Evolutionary conservation across 2,329 filamentous ascomycete species (phyloP), one percentile per base, ranked within the genome.

Genomic region (Trichoderma semiorbis): DNA sequence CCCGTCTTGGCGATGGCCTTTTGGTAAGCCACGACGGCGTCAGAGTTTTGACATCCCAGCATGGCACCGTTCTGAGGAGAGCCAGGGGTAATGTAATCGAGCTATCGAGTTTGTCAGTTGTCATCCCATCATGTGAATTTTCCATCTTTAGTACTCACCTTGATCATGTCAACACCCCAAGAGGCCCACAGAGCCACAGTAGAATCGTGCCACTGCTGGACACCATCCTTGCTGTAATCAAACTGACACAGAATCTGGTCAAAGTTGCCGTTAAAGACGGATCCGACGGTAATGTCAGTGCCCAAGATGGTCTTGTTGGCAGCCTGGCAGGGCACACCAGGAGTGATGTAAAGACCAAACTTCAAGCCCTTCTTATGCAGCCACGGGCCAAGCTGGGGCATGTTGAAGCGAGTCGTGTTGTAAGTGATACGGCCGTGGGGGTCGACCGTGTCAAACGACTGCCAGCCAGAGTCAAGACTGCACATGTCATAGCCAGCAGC

Each of bases 391-490:
- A 73, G 72, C 50, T 73, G 50, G 34, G 72, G 72, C 21, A 73
- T 53, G 69, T 73, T 55, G 16, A 73, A 73, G 7, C 69, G 68
- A 14, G 72, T 73, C 21, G 30, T 28, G 32, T 73, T 73, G 32
- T 73, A 73, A 5, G 53, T 68, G 30, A 73, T 71, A 6, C 72
- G 72, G 4, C 72, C 72, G 16, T 71, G 26, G 1, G 57, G 32
- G n/a, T 73, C 72, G 6, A 73, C 70, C 5, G 47, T 61, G 24
- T 72, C 70, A 21, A 66, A 74, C 0, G 72, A 69, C 64, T 72
- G 65, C 61, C 70, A 81, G 73, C 83, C 81, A 55, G 80, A 79
- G 43, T 75, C 75, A 66, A 72, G 55, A 28, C 58, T 60, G 67
- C 71, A 72, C 39, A 70, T 62, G 18, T 57, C 32, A n/a, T 53